Conservation (phyloP, 1,284 basidiomycete species). For the Fistulinella staudtii region DNA sequence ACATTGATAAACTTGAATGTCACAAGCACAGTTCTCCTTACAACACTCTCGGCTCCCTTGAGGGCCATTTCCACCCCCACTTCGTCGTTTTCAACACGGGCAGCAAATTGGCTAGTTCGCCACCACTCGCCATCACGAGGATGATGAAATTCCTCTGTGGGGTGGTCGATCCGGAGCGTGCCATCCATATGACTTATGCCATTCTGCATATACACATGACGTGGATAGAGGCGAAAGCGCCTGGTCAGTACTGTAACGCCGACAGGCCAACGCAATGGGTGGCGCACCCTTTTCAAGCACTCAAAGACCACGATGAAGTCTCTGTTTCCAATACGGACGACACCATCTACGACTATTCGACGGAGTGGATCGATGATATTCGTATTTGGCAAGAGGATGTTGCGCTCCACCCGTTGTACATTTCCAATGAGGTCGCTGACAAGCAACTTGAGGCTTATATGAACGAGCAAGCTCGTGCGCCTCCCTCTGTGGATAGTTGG, state of each 20-base stretch:
- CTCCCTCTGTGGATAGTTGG: neutral
- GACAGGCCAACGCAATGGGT: neutral
- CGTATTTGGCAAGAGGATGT: neutral
- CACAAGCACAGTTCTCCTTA: neutral
- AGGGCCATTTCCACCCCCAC: neutral
- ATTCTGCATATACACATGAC: too few relatives aligned
- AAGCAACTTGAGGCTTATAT: neutral
- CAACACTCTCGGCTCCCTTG: neutral
- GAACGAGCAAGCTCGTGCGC: neutral
- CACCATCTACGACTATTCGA: neutral
- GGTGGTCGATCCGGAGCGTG: neutral
- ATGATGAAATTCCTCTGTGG: neutral
- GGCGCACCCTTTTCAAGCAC: neutral
- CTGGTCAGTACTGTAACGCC: neutral
- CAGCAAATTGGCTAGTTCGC: neutral
- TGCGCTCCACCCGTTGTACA: neutral
- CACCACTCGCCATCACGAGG: too few relatives aligned
- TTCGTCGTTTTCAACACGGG: conserved; percentile 6
- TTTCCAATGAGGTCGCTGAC: neutral
- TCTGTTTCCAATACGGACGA: neutral
- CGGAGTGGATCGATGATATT: neutral
- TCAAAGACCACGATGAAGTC: neutral
- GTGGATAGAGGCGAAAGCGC: too few relatives aligned
- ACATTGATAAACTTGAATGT: neutral
- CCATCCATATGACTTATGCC: neutral